Evolutionary conservation across 2,329 filamentous ascomycete genomes (phyloP), one percentile per base, ranked within the genome.

Genomic region (Pseudogymnoascus sp.): DNA sequence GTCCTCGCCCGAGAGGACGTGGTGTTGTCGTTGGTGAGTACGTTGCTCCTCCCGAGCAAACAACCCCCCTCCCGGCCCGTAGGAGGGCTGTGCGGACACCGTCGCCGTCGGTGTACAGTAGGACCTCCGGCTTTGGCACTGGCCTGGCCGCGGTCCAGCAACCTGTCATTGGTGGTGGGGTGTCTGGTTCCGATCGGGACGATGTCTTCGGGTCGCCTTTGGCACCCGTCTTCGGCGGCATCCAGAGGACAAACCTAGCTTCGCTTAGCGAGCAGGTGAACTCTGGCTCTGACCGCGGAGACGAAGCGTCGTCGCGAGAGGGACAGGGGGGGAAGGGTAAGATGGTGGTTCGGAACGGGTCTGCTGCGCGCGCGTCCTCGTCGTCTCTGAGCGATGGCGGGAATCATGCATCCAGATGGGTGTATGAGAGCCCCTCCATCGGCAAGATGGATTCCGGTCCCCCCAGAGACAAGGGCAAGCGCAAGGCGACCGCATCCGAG

Each of bases 381-480:
- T 33, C 47, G 47, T 56, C 47, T 56, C 47, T 33, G 47, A 33
- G 47, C 47, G 47, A 18, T 56, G 47, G 47, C 0, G 47, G 47
- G 25, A 18, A 1, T 14, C 47, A 33, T 56, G n/a, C 3, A 7
- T 25, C 47, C 47, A 31, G 25, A 18, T 56, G 47, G 47, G 47
- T 56, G 7, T 56, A 56, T 56, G 47, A 56, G 47, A 56, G 47
- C 47, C 47, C 47, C 25, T 33, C 47, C 25, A 11, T 18, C 47
- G 47, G 47, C 47, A 56, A 56, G 47, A 56, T 56, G 47, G 47
- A 56, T 25, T 56, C n/a, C 28, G 47, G 47, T 56, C 47, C 47
- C 47, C 25, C 47, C 25, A 56, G 47, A 56, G 47, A 56, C 47
- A 56, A 56, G 47, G 47, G 47, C 47, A 56, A 56, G n/a, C 25